Conservation (phyloP, 2,329 filamentous ascomycete genomes). For the Colletotrichum sp. region DNA sequence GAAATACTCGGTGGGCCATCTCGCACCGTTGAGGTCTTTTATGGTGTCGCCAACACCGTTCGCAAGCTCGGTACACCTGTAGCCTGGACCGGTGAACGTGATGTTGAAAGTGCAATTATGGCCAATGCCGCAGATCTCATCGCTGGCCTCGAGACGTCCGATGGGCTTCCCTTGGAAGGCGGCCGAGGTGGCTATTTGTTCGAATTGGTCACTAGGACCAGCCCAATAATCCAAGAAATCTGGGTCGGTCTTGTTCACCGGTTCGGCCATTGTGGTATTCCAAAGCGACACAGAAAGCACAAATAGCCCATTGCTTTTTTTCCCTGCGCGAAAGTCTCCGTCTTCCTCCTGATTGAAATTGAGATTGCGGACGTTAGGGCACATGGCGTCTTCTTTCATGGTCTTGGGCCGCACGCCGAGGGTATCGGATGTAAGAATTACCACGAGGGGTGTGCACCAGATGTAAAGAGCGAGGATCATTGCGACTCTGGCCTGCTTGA, state of each 20-base stretch:
- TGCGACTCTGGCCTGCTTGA: constrained; percentile 34
- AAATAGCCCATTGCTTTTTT: constrained; percentile 28
- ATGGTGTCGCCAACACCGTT: constrained; percentile 29
- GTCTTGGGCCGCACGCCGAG: constrained; percentile 33
- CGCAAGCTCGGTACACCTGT: constrained; percentile 37
- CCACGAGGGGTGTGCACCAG: constrained; percentile 43
- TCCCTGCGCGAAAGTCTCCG: constrained; percentile 36
- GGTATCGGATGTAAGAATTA: constrained; percentile 43
- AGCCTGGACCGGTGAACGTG: constrained; percentile 38
- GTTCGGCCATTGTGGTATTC: constrained; percentile 29
- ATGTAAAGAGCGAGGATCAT: constrained; percentile 37
- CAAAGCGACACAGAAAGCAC: constrained; percentile 34
- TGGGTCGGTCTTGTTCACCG: too few species aligned
- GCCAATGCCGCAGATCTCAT: constrained; percentile 35
- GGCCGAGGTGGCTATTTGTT: constrained; percentile 30
- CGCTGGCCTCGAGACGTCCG: constrained; percentile 27
- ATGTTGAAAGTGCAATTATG: constrained; percentile 40
- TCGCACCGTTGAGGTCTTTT: constrained; percentile 26
- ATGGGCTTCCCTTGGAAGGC: constrained; percentile 29
- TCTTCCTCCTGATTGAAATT: neutral
- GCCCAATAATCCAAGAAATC: constrained; percentile 36
- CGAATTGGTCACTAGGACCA: constrained; percentile 27
- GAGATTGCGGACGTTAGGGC: too few species aligned
- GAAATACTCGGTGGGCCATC: constrained; percentile 26
- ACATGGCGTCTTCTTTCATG: constrained; percentile 7